A percentile compares a stretch with the other conserved stretches of the same genome.
phyloP scores from a whole-genome alignment of 2,329 filamentous ascomycete genomes.

The Pseudocercospora musae region DNA sequence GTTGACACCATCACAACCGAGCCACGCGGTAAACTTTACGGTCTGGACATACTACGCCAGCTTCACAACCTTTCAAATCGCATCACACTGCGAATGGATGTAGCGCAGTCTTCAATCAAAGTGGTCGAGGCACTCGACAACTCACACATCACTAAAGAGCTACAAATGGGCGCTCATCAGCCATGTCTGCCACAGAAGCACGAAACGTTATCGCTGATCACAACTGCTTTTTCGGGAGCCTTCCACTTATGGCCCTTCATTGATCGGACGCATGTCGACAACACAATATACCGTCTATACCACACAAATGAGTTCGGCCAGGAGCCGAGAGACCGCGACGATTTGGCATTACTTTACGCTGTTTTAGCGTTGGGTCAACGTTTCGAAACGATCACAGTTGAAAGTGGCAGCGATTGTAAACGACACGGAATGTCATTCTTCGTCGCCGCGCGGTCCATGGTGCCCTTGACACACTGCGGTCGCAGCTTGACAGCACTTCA shows the following conservation, averaged over 20 bases:
- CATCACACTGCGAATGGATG: not conserved
- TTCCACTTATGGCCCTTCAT: slow-evolving; percentile 21
- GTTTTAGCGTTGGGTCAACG: slow-evolving; percentile 19
- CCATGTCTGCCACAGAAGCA: slow-evolving; percentile 13
- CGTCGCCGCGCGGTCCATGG: slow-evolving; percentile 16
- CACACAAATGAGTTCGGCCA: slow-evolving; percentile 16
- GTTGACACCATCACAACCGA: slow-evolving; percentile 19
- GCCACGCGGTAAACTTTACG: slow-evolving; percentile 19
- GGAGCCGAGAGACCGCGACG: slow-evolving; percentile 19
- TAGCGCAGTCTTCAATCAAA: slow-evolving; percentile 13
- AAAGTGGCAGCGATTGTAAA: slow-evolving; percentile 5
- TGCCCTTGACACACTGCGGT: slow-evolving; percentile 17
- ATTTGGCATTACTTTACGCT: slow-evolving; percentile 19
- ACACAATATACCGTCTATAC: slow-evolving; percentile 17
- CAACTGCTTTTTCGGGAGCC: slow-evolving; percentile 16
- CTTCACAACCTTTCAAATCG: slow-evolving; percentile 17
- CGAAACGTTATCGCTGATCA: slow-evolving; percentile 9
- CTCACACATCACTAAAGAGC: slow-evolving; percentile 7
- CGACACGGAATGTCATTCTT: slow-evolving; percentile 14
- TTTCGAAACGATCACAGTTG: slow-evolving; percentile 10
- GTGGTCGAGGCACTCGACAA: slow-evolving; percentile 18
- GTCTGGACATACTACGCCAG: slow-evolving; percentile 21
- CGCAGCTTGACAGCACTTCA: slow-evolving; percentile 19
- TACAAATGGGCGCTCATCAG: not conserved
- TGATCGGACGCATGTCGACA: slow-evolving; percentile 13